Base-by-base conservation (phyloP, 2,329 filamentous ascomycete species). In the Diplocarpon rosae region DNA sequence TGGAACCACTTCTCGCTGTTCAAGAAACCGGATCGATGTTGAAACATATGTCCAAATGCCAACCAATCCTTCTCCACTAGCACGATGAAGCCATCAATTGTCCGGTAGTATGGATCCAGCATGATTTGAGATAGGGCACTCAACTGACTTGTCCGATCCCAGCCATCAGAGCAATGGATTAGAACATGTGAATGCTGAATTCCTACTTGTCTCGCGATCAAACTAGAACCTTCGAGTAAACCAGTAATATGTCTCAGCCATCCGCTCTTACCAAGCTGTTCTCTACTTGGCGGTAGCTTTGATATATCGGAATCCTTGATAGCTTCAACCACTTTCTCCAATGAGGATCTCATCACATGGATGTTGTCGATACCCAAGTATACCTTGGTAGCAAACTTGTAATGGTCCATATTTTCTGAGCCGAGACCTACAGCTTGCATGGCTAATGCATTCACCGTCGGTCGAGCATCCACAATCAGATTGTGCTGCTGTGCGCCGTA, bases 361-460 rank as follows among this genome's bases (percentile, higher is more conserved):
- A 98, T 96, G 62, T 98, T 98, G 63, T 93, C 90, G 58, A 98
- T 98, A 51, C 86, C 92, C 45, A 98, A 74, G 60, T 93, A 98
- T 27, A 83, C 83, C 64, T 95, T 95, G 47, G 82, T 83, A 13
- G 88, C 87, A 58, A 89, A 90, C 50, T 83, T 86, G 67, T 98
- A 98, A 64, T 95, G 84, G 52, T 95, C 86, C 85, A 96, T 95
- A 58, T 95, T 95, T 65, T 98, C 92, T 0, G 90, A 95, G 2
- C 92, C 92, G 62, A 89, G 80, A 6, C 92, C 92, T 52, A 90
- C 80, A 3, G 89, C 85, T 62, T 95, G 89, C 75, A 95, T 96
- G 6, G 88, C 88, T 54, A 89, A 80, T 15, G 92, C 92, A 62
- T 98, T 98, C 55, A 98, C 81, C 3, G 83, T 92, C 13, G 92